These are phyloP conservation scores for Cymbopogon citratus DNA, from an alignment of 176 grass and related monocot genomes.

Conservation along the genomic window DNA sequence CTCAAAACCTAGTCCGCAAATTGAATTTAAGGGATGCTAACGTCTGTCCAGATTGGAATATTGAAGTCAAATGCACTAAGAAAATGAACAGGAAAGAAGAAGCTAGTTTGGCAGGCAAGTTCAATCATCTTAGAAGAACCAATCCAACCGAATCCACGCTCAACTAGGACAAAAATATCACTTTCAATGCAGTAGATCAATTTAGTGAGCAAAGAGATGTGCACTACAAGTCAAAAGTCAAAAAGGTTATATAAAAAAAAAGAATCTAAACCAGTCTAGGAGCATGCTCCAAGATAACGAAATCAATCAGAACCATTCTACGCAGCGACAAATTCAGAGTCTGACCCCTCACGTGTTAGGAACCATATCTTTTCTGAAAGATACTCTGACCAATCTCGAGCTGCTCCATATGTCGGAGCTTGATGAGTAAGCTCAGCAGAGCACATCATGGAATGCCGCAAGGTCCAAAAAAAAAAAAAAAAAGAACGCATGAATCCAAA, in stretches of 20 bases:
- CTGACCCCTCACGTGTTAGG: constrained; percentile 2
- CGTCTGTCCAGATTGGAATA: background rate
- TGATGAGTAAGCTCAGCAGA: background rate
- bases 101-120: constrained; percentile 13
- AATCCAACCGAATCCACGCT: background rate
- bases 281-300: background rate
- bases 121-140: background rate
- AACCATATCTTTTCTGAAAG: background rate
- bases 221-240: background rate
- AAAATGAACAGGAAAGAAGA: background rate
- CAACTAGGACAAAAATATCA: constrained; percentile 14
- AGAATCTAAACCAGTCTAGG: background rate
- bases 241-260: background rate
- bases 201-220: background rate
- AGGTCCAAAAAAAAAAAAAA: background rate
- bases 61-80: background rate
- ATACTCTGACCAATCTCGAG: background rate
- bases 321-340: background rate
- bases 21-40: background rate
- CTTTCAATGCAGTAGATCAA: background rate
- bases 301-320: background rate
- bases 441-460: background rate
- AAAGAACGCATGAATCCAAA: background rate
- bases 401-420: background rate
- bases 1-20: background rate